Base-by-base conservation (phyloP, 331 rosid species). In the Saraca asoca region DNA sequence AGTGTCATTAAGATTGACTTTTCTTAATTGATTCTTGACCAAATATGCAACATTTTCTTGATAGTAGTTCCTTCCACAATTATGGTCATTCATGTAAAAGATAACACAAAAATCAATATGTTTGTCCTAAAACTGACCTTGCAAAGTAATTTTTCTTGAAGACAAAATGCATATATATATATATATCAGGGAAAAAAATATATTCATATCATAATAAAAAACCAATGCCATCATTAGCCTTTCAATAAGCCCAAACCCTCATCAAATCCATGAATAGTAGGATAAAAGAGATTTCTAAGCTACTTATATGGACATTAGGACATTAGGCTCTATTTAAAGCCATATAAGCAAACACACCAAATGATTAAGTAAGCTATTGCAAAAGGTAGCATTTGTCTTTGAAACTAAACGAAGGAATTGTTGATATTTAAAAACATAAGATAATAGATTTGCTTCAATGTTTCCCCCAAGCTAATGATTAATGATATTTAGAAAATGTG, bases 91-190 rank as follows among this genome's bases (percentile, higher is more conserved):
- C 79, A 94, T 58, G 63, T 88, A 94, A 64, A 94, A 66, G 57
- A 90, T 79, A 34, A 90, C 92, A 35, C 95, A 91, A 18, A 95
- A 87, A 61, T 90, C 91, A 65, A 77, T 62, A 15, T 75, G 84
- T 62, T 93, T 97, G 67, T 93, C 88, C 79, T 61, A 86, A 71
- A 90, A 93, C 64, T 18, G 75, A 81, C 90, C 84, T 81, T 93
- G 84, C 95, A 93, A 35, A 88, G 90, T 29, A 93, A 80, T n/a
- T n/a, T n/a, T n/a, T n/a, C n/a, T n/a, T 94, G 82, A 69, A 72
- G 41, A 82, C 5, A 69, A 53, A n/a, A n/a, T n/a, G n/a, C n/a
- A n/a, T 37, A 9, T 58, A 56, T 50, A 58, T 8, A 61, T 18
- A 58, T 7, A 61, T 10, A 41, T 49, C 65, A 44, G 52, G 12